Percentiles rank a stretch among this genome's conserved stretches.
Evolutionary conservation across 2,329 filamentous ascomycete genomes (phyloP).

Genomic region (Bisporella sp.): DNA sequence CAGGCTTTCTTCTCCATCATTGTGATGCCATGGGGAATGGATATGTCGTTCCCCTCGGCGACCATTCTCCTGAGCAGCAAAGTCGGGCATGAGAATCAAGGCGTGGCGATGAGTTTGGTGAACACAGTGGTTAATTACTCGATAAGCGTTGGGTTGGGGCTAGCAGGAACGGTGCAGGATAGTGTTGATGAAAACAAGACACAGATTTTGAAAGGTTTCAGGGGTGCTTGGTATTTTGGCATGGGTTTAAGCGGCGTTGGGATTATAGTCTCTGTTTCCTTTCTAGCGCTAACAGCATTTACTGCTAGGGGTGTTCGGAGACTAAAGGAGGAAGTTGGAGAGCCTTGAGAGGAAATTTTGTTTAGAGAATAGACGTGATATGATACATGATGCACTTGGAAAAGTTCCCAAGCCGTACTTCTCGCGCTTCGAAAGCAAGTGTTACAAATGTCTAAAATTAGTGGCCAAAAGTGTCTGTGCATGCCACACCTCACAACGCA

Average conservation of each 20-base stretch:
- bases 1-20: constrained; percentile 52
- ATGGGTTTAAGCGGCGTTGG: constrained; percentile 5
- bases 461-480: too few relatives aligned
- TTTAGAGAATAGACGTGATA: too few relatives aligned
- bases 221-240: constrained; percentile 13
- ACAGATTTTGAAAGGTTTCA: constrained; percentile 10
- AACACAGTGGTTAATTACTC: constrained; percentile 63
- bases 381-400: too few relatives aligned
- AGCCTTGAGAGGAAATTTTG: too few relatives aligned
- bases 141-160: constrained; percentile 57
- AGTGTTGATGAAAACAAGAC: constrained; percentile 20
- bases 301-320: too few relatives aligned
- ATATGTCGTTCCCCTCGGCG: constrained; percentile 58
- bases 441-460: too few relatives aligned
- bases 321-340: too few relatives aligned
- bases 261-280: background rate
- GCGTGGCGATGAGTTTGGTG: constrained; percentile 48
- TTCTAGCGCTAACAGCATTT: background rate
- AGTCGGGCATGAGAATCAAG: constrained; percentile 39
- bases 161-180: constrained; percentile 57
- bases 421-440: too few relatives aligned
- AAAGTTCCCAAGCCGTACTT: too few relatives aligned
- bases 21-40: constrained; percentile 56
- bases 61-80: constrained; percentile 52
- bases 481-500: too few relatives aligned